phyloP scores from a whole-genome alignment of 164 flowering plant genomes.

The Magnolia kwangsiensis region DNA sequence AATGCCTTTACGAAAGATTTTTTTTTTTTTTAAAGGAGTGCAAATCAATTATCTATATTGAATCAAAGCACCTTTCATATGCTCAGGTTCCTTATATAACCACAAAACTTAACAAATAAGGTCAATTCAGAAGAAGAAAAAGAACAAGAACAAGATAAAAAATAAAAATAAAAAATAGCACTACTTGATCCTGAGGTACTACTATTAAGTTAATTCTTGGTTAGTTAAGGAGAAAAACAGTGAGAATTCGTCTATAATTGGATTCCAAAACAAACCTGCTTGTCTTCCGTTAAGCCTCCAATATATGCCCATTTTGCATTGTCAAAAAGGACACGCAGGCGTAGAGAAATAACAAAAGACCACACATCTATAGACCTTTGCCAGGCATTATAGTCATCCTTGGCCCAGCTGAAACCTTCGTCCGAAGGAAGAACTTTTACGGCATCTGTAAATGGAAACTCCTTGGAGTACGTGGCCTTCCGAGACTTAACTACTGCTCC shows the following conservation, averaged over 20 bases:
- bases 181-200: neutral
- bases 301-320: conserved; percentile 86
- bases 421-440: conserved; percentile 68
- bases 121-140: neutral
- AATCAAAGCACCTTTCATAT: neutral
- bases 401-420: conserved; percentile 91
- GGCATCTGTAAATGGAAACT: conserved; percentile 56
- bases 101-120: neutral
- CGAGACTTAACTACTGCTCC: conserved; percentile 28
- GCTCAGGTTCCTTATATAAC: neutral
- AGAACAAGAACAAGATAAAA: neutral
- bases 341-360: conserved; percentile 74
- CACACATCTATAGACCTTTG: conserved; percentile 84
- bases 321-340: conserved; percentile 70
- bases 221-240: neutral
- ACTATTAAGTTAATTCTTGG: neutral
- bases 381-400: conserved; percentile 63
- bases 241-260: neutral
- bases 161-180: neutral
- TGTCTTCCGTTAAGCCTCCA: conserved; percentile 84
- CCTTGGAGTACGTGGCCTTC: conserved; percentile 21
- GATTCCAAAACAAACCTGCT: conserved; percentile 48
- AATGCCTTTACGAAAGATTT: too few relatives aligned
- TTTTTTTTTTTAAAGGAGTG: too few relatives aligned
- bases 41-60: too few relatives aligned